phyloP scores from a whole-genome alignment of 768 basidiomycete genomes.

The Lactarius evosmus region DNA sequence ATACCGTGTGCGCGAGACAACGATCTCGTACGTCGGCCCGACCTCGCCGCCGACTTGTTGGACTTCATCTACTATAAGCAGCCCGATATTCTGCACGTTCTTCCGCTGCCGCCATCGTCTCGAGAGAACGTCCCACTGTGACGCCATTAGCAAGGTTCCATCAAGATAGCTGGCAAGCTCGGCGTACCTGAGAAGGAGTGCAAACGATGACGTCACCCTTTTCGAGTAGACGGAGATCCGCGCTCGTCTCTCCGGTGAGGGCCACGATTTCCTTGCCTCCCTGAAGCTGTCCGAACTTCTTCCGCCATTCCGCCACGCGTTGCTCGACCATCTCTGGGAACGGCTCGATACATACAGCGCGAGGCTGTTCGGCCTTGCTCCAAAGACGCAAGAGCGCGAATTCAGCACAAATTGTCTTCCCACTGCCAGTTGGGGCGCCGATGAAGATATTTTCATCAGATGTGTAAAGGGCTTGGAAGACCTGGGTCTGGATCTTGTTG shows the following conservation, averaged over 20 bases:
- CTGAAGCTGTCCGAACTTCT: slow-evolving; percentile 77
- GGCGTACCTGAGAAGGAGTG: slow-evolving; percentile 80
- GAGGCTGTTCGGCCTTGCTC: slow-evolving; percentile 76
- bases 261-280: slow-evolving; percentile 93
- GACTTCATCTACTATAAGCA: slow-evolving; percentile 93
- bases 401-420: slow-evolving; percentile 97
- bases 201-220: slow-evolving; percentile 92
- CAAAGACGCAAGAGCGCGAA: slow-evolving; percentile 93
- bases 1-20: slow-evolving; percentile 95
- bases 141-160: slow-evolving; percentile 7
- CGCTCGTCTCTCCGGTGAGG: slow-evolving; percentile 90
- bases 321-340: slow-evolving; percentile 97
- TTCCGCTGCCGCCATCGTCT: slow-evolving; percentile 95
- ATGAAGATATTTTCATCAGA: slow-evolving; percentile 97
- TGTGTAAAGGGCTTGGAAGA: slow-evolving; percentile 96
- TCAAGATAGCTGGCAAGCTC: not conserved
- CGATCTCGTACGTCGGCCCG: slow-evolving; percentile 94
- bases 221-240: slow-evolving; percentile 85
- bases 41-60: slow-evolving; percentile 94
- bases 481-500: slow-evolving; percentile 99
- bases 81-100: slow-evolving; percentile 89
- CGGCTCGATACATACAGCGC: slow-evolving; percentile 94
- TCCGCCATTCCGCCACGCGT: slow-evolving; percentile 83
- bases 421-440: slow-evolving; percentile 94
- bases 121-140: slow-evolving; percentile 91